Evolutionary conservation across 495 filamentous ascomycete genomes (phyloP).

Genomic region (Umbilicaria muhlenbergii): DNA sequence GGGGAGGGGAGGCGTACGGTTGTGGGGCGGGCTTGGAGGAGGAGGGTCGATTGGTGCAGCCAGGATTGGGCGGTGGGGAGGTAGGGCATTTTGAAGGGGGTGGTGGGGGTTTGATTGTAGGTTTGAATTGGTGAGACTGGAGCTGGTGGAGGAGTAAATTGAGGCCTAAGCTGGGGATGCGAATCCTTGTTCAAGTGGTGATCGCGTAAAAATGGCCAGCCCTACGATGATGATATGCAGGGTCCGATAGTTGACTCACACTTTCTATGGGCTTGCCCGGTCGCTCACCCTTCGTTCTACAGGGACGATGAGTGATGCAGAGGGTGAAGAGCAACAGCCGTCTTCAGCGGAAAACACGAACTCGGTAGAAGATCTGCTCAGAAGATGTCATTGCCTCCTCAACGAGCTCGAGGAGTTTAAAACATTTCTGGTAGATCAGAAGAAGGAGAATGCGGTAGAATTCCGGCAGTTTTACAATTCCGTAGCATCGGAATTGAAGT

Average conservation of each 20-base stretch:
- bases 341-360: no score
- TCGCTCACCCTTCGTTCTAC: no score
- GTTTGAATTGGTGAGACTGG: no score
- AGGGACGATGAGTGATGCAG: no score
- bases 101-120: not conserved
- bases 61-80: conserved; percentile 43
- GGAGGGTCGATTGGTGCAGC: conserved; percentile 45
- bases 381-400: conserved; percentile 28
- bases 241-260: no score
- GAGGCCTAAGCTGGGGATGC: no score
- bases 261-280: no score
- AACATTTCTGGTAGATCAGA: conserved; percentile 21
- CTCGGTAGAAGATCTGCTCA: conserved; percentile 16
- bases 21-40: conserved; percentile 47
- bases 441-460: conserved; percentile 36
- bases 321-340: no score
- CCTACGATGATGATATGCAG: no score
- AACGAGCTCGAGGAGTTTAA: conserved; percentile 32
- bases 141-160: no score
- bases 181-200: no score
- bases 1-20: conserved; percentile 28
- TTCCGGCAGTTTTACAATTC: conserved; percentile 32
- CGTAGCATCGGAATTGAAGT: conserved; percentile 31
- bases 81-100: conserved; percentile 34
- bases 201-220: no score